These are phyloP conservation scores for Eucalyptus curtisii DNA, from an alignment of 345 rosid species.

Conservation along the genomic window DNA sequence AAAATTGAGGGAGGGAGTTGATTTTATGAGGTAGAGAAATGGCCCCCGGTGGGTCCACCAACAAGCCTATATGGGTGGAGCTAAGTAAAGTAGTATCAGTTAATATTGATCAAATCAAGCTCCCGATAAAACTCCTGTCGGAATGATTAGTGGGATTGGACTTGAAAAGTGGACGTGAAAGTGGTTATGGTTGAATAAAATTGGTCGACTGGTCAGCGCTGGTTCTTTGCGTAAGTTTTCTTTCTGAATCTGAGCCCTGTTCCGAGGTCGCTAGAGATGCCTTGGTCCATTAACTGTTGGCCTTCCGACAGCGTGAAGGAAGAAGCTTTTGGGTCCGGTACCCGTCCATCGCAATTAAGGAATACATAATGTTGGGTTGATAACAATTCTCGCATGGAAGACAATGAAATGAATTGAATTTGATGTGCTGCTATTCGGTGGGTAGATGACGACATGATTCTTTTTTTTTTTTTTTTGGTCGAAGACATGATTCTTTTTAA, in stretches of 20 bases:
- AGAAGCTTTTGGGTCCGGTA: neutral
- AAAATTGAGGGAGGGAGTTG: neutral
- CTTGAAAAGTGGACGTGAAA: neutral
- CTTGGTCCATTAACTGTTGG: neutral
- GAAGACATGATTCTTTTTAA: neutral
- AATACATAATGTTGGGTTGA: neutral
- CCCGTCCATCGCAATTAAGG: neutral
- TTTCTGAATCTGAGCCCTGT: neutral
- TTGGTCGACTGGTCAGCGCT: neutral
- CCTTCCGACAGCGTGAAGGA: neutral
- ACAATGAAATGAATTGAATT: neutral
- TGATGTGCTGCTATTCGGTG: neutral
- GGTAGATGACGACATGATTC: neutral
- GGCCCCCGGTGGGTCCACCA: neutral
- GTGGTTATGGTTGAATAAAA: neutral
- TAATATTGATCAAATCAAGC: neutral
- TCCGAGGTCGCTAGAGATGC: neutral
- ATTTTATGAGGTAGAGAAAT: neutral
- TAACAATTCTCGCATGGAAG: neutral
- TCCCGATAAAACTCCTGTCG: neutral
- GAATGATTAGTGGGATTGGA: neutral
- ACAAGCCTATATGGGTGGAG: neutral
- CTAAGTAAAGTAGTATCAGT: neutral
- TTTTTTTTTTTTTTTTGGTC: neutral
- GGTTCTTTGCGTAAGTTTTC: neutral